Conservation (phyloP, 1,139 yeast species). For the Williopsis jadinii region DNA sequence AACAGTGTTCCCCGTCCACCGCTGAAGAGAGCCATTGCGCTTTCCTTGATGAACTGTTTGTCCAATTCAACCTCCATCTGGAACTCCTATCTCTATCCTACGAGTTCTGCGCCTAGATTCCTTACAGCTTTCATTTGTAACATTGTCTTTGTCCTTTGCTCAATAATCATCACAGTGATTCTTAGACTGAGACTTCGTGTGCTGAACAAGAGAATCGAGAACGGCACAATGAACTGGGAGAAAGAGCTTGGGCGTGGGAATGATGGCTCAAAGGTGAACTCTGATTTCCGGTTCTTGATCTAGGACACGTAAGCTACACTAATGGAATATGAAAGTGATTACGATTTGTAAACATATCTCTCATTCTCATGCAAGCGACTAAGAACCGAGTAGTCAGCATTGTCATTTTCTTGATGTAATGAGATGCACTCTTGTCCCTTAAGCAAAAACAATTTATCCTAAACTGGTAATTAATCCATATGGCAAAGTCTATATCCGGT, state of each 20-base stretch:
- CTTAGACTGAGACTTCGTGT: conserved; percentile 33
- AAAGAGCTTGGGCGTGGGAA: conserved; percentile 37
- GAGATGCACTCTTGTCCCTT: too few species aligned
- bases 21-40: conserved; percentile 44
- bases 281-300: conserved; percentile 37
- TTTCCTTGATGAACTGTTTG: conserved; percentile 45
- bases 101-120: conserved; percentile 37
- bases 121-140: conserved; percentile 41
- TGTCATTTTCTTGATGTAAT: too few species aligned
- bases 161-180: conserved; percentile 34
- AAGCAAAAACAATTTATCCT: too few species aligned
- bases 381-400: too few species aligned
- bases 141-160: conserved; percentile 37
- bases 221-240: conserved; percentile 47
- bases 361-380: too few species aligned
- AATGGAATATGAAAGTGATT: too few species aligned
- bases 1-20: conserved; percentile 43
- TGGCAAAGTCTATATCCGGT: too few species aligned
- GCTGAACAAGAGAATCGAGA: conserved; percentile 37
- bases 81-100: conserved; percentile 44
- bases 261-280: conserved; percentile 37
- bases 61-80: conserved; percentile 48
- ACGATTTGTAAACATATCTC: too few species aligned
- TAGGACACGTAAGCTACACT: neutral
- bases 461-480: too few species aligned